Base-by-base conservation (phyloP, 2,329 filamentous ascomycete genomes). In the Ophiognomonia clavigignenti-juglandacearum region DNA sequence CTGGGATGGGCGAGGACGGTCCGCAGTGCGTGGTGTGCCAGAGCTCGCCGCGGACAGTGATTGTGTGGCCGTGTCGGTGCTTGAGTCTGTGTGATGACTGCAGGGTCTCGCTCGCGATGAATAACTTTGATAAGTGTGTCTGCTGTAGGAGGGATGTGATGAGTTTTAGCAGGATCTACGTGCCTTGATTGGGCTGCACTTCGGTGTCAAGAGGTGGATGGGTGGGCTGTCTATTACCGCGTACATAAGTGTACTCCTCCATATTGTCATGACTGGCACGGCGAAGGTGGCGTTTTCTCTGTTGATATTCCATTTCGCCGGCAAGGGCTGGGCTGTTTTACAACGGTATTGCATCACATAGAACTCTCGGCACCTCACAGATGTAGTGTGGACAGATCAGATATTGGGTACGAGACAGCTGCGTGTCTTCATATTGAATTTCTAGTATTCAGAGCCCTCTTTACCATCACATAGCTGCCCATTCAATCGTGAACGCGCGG, bases 61-160 rank as follows among this genome's bases (percentile, higher is more conserved):
- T 98, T 45, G 85, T 96, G 2, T 97, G 93, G 93, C 93, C 93
- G 0, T 98, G 93, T 63, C 86, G 93, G 3, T 98, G 93, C 62
- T 75, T 98, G 48, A 92, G 88, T 56, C 75, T 97, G 11, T 97
- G 93, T 62, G 93, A 98, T 64, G 93, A 97, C 56, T 97, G 93
- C 62, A 78, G 93, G 26, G 87, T 97, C 29, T 92, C 88, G 36
- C 74, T 97, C 53, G 93, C 93, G 4, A 91, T 95, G 82, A 95
- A 96, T 64, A 97, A 97, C 64, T 97, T 95, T 63, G 88, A 91
- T 54, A 95, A 88, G 61, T 98, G 93, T 62, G 91, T 97, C 32
- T 97, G 92, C 59, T 97, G 93, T 64, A 79, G 93, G 42, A 81
- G 88, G 47, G 86, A 93, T 57, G 89, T 97, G 24, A 80, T 82